Evolutionary conservation across 1,284 basidiomycete species (phyloP), one percentile per base, ranked within the genome.

Genomic region (Puccinia coronata): DNA sequence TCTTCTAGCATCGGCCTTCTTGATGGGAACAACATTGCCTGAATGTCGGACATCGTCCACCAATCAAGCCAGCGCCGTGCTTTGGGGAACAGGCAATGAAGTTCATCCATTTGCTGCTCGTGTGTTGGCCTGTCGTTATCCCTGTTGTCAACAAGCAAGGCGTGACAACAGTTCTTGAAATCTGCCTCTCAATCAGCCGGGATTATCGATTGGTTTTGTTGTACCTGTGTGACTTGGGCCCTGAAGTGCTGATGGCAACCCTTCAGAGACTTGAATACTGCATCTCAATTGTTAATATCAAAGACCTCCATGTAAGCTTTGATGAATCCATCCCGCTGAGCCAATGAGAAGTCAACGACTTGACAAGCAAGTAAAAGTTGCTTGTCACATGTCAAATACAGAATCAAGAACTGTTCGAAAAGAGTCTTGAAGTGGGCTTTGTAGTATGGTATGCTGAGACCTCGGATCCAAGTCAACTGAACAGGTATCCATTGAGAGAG

Each of bases 41-140:
- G 20, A n/a, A 65, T n/a, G 18, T 65, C 34, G 2, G 61, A 34
- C 20, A 47, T 43, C 1, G 65, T 67, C 72, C 72, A 74, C 72
- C 72, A 74, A 18, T 74, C 53, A n/a, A 74, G 9, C 72, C 72
- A 74, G 14, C 36, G 1, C 18, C 28, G 34, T 6, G 72, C 41
- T 11, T 74, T 39, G 11, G 72, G 72, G 36, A 59, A 74, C 1
- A 41, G 36, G 0, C 53, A 18, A 25, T 18, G 72, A 25, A 75
- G 9, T 63, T 43, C 1, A 14, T 75, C 57, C 6, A 75, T 63
- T 57, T 75, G 43, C 8, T 43, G 23, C 2, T 59, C 39, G n/a
- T 75, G 59, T 1, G 18, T 61, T 0, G 55, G n/a, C 5, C 31
- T 39, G 18, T 41, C 51, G 1, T 25, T 8, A 23, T 1, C 20